Evolutionary conservation across 768 basidiomycete species (phyloP).

Genomic region (Leccinum variicolor): DNA sequence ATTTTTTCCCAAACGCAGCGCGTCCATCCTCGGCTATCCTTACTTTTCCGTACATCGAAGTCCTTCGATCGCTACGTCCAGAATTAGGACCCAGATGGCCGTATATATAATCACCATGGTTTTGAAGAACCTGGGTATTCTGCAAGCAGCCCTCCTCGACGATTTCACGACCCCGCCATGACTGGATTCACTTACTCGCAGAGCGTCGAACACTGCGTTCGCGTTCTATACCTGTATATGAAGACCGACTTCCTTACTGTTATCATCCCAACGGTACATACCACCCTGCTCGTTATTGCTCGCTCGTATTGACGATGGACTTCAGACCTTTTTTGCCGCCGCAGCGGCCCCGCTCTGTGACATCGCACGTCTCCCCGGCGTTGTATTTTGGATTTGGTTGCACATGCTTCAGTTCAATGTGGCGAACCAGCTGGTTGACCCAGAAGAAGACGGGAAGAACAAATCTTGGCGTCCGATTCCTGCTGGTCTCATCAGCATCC

Average conservation of each 20-base stretch:
- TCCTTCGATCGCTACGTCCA: slow-evolving; percentile 6
- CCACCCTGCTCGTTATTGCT: background rate
- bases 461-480: slow-evolving; percentile 46
- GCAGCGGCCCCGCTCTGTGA: slow-evolving; percentile 32
- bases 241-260: slow-evolving; percentile 26
- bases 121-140: background rate
- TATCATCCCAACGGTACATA: slow-evolving; percentile 26
- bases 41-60: background rate
- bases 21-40: slow-evolving; percentile 8
- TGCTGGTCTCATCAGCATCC: slow-evolving; percentile 38
- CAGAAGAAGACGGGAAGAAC: slow-evolving; percentile 42
- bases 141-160: slow-evolving; percentile 2
- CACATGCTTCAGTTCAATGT: slow-evolving; percentile 45
- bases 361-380: slow-evolving; percentile 20
- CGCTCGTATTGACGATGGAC: background rate
- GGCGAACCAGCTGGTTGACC: slow-evolving; percentile 40
- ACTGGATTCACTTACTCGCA: slow-evolving; percentile 11
- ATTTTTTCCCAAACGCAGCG: slow-evolving; percentile 1
- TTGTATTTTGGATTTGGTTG: slow-evolving; percentile 44
- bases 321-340: slow-evolving; percentile 33
- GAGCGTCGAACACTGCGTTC: slow-evolving; percentile 4
- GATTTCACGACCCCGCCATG: slow-evolving; percentile 24
- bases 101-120: slow-evolving; percentile 19
- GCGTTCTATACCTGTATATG: slow-evolving; percentile 24
- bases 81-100: slow-evolving; percentile 1